Percentiles rank a stretch among this genome's conserved stretches.
Conservation (phyloP, 2,329 filamentous ascomycete species). For the Alternaria brassicicola region DNA sequence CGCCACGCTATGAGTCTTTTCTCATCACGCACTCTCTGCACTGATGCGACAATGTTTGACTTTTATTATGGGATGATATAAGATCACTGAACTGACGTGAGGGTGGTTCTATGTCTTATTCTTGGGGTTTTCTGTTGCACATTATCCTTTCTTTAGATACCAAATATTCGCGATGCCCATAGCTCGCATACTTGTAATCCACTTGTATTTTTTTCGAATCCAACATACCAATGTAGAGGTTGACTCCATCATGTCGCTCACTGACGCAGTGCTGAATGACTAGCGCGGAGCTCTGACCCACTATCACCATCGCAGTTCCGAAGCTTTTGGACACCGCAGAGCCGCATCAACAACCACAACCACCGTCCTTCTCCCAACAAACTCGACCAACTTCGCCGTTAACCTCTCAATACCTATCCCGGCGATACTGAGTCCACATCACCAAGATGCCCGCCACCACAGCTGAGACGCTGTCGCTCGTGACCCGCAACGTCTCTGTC, state of each 20-base stretch:
- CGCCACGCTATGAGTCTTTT: constrained; percentile 56
- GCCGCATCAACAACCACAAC: constrained; percentile 42
- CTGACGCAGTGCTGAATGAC: constrained; percentile 23
- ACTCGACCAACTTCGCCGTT: constrained; percentile 15
- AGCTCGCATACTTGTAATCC: neutral
- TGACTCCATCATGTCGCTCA: neutral
- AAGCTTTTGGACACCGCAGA: constrained; percentile 44
- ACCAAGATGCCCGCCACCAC: constrained; percentile 87
- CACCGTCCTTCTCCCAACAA: constrained; percentile 22
- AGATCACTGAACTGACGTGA: constrained; percentile 5
- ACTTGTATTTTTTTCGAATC: neutral
- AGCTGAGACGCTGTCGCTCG: constrained; percentile 92
- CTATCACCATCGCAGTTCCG: constrained; percentile 25
- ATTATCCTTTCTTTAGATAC: constrained; percentile 29
- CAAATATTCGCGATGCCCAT: constrained; percentile 9
- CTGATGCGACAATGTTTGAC: neutral
- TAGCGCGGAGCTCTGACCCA: constrained; percentile 31
- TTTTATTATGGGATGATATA: neutral
- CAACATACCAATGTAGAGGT: neutral
- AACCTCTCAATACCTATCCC: constrained; percentile 2
- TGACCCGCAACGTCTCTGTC: constrained; percentile 93
- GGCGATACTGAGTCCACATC: constrained; percentile 17
- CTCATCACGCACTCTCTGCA: neutral
- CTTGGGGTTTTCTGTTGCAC: constrained; percentile 4
- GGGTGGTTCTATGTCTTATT: neutral